phyloP scores from a whole-genome alignment of 192 early-diverging fungal species.

The Coemansia sp. region DNA sequence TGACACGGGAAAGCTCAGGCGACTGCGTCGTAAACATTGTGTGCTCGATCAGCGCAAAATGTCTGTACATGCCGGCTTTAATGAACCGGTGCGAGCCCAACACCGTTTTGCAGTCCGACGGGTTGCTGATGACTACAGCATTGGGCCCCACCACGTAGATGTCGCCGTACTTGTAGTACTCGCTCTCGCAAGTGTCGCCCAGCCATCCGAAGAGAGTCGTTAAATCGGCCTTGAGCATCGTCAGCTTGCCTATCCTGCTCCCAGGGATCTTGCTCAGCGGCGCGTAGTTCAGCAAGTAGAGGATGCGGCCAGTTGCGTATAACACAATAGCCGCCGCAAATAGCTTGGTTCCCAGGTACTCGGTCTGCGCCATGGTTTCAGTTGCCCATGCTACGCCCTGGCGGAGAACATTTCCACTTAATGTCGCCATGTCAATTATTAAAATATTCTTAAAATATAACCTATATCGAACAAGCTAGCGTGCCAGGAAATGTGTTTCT shows the following conservation, averaged over 20 bases:
- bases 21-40: constrained; percentile 25
- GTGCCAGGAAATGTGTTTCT: no score
- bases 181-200: constrained; percentile 14
- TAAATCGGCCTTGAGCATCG: constrained; percentile 4
- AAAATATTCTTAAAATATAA: no score
- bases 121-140: constrained; percentile 25
- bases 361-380: no score
- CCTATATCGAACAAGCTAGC: no score
- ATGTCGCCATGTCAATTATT: no score
- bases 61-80: constrained; percentile 33
- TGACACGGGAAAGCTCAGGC: constrained; percentile 11
- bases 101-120: constrained; percentile 16
- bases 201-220: constrained; percentile 6
- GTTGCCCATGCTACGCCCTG: no score
- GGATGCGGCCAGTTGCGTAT: not conserved
- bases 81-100: constrained; percentile 18
- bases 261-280: constrained; percentile 33
- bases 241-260: constrained; percentile 4
- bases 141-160: constrained; percentile 22
- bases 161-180: constrained; percentile 6
- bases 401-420: no score
- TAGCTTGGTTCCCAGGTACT: not conserved
- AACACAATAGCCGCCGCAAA: not conserved
- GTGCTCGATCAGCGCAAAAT: constrained; percentile 13
- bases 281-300: constrained; percentile 24